Percentiles rank a stretch among this genome's conserved stretches.
These are phyloP conservation scores for Gypsophila paniculata DNA, from an alignment of 179 eudicot species.

Conservation along the genomic window DNA sequence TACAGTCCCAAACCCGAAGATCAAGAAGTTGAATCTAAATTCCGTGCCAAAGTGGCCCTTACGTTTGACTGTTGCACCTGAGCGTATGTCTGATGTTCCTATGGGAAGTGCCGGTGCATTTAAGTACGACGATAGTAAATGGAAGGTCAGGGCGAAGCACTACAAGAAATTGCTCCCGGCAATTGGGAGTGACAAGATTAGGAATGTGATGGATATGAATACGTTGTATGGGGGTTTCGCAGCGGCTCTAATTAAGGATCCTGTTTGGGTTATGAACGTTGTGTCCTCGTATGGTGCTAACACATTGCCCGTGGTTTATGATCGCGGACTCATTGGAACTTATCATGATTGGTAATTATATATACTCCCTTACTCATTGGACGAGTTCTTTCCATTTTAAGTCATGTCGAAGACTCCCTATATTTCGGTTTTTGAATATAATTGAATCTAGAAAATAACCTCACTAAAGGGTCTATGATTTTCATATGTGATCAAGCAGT, in stretches of 20 bases:
- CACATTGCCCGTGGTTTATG: constrained; percentile 66
- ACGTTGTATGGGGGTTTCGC: constrained; percentile 78
- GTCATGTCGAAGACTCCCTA: background rate
- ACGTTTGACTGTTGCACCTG: constrained; percentile 52
- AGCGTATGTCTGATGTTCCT: constrained; percentile 45
- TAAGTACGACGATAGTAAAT: constrained; percentile 58
- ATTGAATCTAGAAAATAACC: too few relatives aligned
- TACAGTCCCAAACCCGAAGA: constrained; percentile 52
- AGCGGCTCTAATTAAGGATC: constrained; percentile 56
- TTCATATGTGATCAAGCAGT: background rate
- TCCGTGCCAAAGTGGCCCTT: constrained; percentile 66
- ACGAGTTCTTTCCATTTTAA: background rate
- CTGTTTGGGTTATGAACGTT: constrained; percentile 91
- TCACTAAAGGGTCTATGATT: background rate
- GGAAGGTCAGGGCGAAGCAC: constrained; percentile 64
- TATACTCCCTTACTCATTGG: background rate
- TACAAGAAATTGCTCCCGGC: constrained; percentile 65
- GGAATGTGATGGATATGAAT: constrained; percentile 92
- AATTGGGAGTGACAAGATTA: constrained; percentile 61
- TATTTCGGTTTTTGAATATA: background rate
- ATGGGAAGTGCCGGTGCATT: constrained; percentile 56
- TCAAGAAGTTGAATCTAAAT: constrained; percentile 40
- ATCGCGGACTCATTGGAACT: constrained; percentile 84
- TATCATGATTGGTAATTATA: constrained; percentile 71
- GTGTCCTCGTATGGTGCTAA: constrained; percentile 69